Evolutionary conservation across 495 filamentous ascomycete genomes (phyloP).

Genomic region (Penicillium pulvis): DNA sequence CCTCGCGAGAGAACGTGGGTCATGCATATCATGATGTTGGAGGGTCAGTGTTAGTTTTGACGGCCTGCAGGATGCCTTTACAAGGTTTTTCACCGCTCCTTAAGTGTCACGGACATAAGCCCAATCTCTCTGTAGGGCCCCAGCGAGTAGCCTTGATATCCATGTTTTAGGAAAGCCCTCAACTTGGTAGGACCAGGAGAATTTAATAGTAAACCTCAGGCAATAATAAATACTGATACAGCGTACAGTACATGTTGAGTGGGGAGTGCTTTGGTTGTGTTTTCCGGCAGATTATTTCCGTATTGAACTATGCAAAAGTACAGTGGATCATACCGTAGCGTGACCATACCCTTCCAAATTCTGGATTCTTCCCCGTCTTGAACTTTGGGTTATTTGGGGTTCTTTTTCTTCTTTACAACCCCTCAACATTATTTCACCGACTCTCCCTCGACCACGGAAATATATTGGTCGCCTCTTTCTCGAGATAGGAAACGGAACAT

Average conservation of each 20-base stretch:
- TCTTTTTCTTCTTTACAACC: constrained; percentile 4
- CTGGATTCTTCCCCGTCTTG: constrained; percentile 9
- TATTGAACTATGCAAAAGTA: neutral
- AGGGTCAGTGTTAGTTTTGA: constrained; percentile 7
- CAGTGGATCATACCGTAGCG: constrained; percentile 19
- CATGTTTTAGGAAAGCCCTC: constrained; percentile 5
- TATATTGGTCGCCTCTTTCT: neutral
- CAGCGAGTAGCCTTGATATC: constrained; percentile 16
- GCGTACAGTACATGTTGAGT: neutral
- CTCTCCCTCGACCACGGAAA: neutral
- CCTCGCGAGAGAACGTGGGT: constrained; percentile 8
- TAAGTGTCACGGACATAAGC: constrained; percentile 1
- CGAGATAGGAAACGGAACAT: neutral
- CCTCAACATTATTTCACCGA: neutral
- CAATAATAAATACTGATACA: neutral
- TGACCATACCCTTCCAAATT: constrained; percentile 16
- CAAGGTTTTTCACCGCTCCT: constrained; percentile 21
- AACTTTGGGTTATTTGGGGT: neutral
- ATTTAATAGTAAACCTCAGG: too few relatives aligned
- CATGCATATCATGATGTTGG: constrained; percentile 4
- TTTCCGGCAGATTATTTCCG: constrained; percentile 1
- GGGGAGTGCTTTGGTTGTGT: neutral
- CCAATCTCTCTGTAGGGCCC: constrained; percentile 3
- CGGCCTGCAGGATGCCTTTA: constrained; percentile 6
- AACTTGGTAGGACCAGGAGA: neutral